Evolutionary conservation across 2,329 filamentous ascomycete genomes (phyloP), one percentile per base, ranked within the genome.

Genomic region (Fusarium armeniacum): DNA sequence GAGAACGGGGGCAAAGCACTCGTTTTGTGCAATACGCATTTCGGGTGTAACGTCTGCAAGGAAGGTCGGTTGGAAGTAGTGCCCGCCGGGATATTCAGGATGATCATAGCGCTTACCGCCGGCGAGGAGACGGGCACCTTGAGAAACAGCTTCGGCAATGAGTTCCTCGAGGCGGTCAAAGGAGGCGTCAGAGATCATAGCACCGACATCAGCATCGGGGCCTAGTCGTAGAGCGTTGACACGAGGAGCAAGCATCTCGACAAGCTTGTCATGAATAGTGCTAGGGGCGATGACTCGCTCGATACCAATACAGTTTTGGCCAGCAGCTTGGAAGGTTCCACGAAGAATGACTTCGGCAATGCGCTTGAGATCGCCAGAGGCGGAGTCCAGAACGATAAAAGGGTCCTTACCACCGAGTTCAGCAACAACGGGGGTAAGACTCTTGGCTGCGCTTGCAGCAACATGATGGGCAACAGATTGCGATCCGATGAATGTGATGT

Each of bases 281-380:
- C 93, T 90, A 18, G 92, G 86, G 26, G 91, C 93, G 72, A 98
- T 90, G 76, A 98, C 90, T 58, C 96, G 92, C 82, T 99, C 96
- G 72, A 98, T 95, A 58, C 96, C 96, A 76, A 99, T 95, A 81
- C 96, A 99, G 82, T 99, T 99, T 80, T 99, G 96, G 2, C 96
- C 96, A 18, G 94, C 91, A 53, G 94, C 94, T 80, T 99, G 96
- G 81, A 98, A 99, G 12, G 93, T 93, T 54, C 95, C 96, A 55
- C 96, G 90, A 82, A 99, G 90, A 67, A 98, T 87, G 68, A 97
- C 91, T 67, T 94, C 92, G 40, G 88, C 87, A 51, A 98, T 90
- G 43, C 91, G 89, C 6, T 87, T 81, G 62, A 98, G 84, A 74
- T 93, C 86, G 61, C 78, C 77, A 49, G 80, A 80, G 5, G 91